phyloP scores from a whole-genome alignment of 2,329 filamentous ascomycete genomes.

The Xylariomycetidae sp. region DNA sequence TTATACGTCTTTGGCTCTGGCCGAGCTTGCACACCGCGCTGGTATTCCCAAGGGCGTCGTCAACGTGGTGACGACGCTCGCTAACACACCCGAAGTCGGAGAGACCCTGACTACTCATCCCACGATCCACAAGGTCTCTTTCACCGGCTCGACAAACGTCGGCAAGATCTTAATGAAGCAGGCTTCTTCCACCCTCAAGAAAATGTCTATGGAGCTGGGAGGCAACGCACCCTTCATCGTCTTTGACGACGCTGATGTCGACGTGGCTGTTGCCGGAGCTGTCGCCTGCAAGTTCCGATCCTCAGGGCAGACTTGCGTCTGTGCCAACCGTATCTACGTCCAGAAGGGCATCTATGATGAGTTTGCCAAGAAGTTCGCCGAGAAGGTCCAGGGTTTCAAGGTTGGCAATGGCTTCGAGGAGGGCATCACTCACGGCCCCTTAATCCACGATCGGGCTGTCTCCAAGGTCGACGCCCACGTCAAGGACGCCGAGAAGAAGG shows the following conservation, averaged over 20 bases:
- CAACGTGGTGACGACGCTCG: conserved; percentile 75
- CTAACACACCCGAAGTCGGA: conserved; percentile 77
- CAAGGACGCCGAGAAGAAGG: conserved; percentile 69
- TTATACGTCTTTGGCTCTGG: conserved; percentile 80
- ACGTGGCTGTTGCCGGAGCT: conserved; percentile 75
- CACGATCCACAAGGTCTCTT: conserved; percentile 81
- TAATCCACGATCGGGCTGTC: conserved; percentile 80
- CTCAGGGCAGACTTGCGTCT: conserved; percentile 93
- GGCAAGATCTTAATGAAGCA: conserved; percentile 84
- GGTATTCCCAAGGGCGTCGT: conserved; percentile 87
- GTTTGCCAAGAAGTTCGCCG: conserved; percentile 63
- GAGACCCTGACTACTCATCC: conserved; percentile 69
- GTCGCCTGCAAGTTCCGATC: conserved; percentile 87
- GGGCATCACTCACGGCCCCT: conserved; percentile 69
- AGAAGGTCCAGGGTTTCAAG: conserved; percentile 67
- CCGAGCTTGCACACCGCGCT: conserved; percentile 78
- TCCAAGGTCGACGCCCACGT: conserved; percentile 76
- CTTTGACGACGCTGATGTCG: conserved; percentile 90
- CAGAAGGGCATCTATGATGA: conserved; percentile 72
- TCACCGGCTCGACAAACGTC: conserved; percentile 73
- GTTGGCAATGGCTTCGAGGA: conserved; percentile 69
- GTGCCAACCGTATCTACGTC: conserved; percentile 77
- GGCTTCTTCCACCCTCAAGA: conserved; percentile 76
- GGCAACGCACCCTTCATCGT: conserved; percentile 96
- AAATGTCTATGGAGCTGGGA: conserved; percentile 79